Percentiles rank a stretch among this genome's conserved stretches.
phyloP scores from a whole-genome alignment of 768 basidiomycete genomes.

The Lepiota venenata region DNA sequence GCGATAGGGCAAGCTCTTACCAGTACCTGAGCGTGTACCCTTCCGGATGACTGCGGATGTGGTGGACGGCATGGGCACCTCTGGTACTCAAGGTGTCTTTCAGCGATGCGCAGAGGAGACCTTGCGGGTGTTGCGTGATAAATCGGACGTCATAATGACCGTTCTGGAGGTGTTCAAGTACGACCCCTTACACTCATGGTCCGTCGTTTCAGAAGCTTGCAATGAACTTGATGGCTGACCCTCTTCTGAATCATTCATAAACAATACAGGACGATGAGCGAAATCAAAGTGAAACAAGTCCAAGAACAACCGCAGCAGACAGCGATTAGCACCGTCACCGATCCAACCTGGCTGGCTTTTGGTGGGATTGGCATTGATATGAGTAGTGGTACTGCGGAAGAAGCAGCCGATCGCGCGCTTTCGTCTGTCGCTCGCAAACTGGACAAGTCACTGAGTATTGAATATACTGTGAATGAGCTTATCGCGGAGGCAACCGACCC shows the following conservation, averaged over 20 bases:
- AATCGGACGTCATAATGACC: conserved; percentile 87
- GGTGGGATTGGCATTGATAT: conserved; percentile 57
- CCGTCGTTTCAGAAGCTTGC: conserved; percentile 15
- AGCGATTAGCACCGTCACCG: conserved; percentile 19
- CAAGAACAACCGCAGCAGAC: conserved; percentile 41
- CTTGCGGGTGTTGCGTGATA: conserved; percentile 81
- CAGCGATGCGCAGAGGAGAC: conserved; percentile 95
- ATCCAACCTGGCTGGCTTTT: conserved; percentile 24
- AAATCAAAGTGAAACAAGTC: conserved; percentile 64
- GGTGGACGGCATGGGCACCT: conserved; percentile 89
- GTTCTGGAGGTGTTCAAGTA: conserved; percentile 96
- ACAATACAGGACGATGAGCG: conserved; percentile 68
- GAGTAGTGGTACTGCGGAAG: conserved; percentile 65
- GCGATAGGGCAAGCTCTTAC: conserved; percentile 71
- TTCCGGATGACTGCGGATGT: conserved; percentile 95
- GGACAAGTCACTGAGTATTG: conserved; percentile 80
- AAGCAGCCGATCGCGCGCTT: conserved; percentile 89
- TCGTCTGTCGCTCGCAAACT: conserved; percentile 79
- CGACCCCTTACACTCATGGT: conserved; percentile 95
- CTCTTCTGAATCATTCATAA: conserved; percentile 1
- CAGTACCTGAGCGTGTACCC: conserved; percentile 84
- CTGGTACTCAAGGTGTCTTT: conserved; percentile 92
- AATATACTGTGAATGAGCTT: conserved; percentile 91
- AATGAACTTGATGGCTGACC: not conserved
- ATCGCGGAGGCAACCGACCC: conserved; percentile 84